These are phyloP conservation scores for Penicillium herquei DNA, from an alignment of 495 filamentous ascomycete genomes.

Conservation along the genomic window DNA sequence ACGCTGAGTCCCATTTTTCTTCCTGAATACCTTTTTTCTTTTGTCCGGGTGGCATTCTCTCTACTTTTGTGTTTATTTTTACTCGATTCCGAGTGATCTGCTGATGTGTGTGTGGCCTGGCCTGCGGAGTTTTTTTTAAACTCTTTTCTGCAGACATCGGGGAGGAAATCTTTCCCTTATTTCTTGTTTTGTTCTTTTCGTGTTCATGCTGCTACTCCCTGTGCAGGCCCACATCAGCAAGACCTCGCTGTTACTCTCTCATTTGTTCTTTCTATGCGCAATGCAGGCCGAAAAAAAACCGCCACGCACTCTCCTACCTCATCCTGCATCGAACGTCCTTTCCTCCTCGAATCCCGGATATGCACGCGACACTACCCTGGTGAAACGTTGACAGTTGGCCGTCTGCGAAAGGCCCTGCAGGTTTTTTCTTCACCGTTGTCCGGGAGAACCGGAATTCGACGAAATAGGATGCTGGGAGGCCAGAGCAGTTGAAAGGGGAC, in stretches of 20 bases:
- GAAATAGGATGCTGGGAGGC: neutral
- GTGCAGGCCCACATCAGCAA: conserved; percentile 9
- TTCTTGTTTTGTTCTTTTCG: conserved; percentile 12
- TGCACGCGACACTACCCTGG: conserved; percentile 6
- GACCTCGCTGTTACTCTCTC: conserved; percentile 13
- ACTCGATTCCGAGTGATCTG: neutral
- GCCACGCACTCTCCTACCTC: conserved; percentile 1
- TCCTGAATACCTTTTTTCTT: conserved; percentile 15
- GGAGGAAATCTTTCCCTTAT: neutral
- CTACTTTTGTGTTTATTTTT: conserved; percentile 5
- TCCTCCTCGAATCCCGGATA: conserved; percentile 8
- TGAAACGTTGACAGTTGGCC: conserved; percentile 10
- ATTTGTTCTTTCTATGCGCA: conserved; percentile 12
- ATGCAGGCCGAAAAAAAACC: conserved; percentile 12
- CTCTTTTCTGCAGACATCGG: neutral
- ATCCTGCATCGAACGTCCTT: conserved; percentile 6
- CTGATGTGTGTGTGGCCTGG: conserved; percentile 1
- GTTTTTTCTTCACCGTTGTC: conserved; percentile 6
- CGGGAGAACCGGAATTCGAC: no score
- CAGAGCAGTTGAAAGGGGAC: neutral
- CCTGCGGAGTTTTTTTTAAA: conserved; percentile 2
- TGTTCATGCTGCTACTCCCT: conserved; percentile 1
- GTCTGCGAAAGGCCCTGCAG: neutral
- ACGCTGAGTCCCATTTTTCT: conserved; percentile 9
- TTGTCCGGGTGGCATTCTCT: conserved; percentile 27